These are phyloP conservation scores for Aspergillus awamori DNA, from an alignment of 2,329 filamentous ascomycete genomes.

Conservation along the genomic window DNA sequence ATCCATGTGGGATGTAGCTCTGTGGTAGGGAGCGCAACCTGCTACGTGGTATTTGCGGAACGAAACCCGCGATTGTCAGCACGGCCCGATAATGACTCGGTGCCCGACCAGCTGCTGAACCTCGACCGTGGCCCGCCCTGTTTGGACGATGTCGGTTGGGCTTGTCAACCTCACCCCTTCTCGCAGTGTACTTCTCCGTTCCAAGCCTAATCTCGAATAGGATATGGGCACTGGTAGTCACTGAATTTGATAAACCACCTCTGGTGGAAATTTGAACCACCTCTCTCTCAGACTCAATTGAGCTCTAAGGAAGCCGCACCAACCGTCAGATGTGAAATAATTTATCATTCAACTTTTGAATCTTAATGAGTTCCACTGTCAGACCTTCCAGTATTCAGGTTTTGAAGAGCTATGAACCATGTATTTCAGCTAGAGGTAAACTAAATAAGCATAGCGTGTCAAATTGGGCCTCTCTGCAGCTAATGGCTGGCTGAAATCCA, in stretches of 20 bases:
- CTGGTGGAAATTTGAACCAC: too few species aligned
- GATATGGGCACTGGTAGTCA: not conserved
- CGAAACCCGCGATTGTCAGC: not conserved
- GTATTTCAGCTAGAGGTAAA: too few species aligned
- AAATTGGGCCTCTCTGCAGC: not conserved
- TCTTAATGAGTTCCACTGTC: not conserved
- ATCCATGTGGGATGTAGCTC: not conserved
- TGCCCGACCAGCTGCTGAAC: too few species aligned
- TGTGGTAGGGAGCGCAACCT: not conserved
- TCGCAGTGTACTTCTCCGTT: not conserved
- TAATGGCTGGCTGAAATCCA: not conserved
- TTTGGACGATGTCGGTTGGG: not conserved
- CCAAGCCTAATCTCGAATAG: not conserved
- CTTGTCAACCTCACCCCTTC: not conserved
- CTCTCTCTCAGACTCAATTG: not conserved
- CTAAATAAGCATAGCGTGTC: not conserved
- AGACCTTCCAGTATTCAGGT: too few species aligned
- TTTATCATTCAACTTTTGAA: not conserved
- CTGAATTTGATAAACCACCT: too few species aligned
- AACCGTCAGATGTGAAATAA: not conserved
- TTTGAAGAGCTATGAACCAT: too few species aligned
- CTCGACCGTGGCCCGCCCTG: too few species aligned
- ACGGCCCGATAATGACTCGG: not conserved
- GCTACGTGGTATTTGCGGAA: not conserved
- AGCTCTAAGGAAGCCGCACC: not conserved